A percentile compares a stretch with the other conserved stretches of the same genome.
Conservation (phyloP, 2,329 filamentous ascomycete species). For the Xylariaceae sp. region DNA sequence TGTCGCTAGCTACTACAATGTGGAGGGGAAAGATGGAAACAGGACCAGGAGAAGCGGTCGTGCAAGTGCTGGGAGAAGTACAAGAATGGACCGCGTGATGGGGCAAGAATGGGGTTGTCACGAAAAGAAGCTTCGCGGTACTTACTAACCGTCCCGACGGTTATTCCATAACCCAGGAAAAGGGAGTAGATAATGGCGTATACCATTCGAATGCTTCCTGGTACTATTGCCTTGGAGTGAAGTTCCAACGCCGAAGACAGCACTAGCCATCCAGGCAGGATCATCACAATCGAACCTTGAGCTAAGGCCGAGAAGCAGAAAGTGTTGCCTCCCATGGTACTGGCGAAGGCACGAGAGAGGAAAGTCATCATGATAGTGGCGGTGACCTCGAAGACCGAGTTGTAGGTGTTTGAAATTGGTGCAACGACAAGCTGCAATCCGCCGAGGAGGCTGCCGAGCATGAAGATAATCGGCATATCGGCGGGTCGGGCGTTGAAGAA, state of each 20-base stretch:
- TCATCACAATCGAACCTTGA: slow-evolving; percentile 62
- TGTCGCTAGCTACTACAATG: too few relatives aligned
- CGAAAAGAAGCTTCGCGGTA: too few relatives aligned
- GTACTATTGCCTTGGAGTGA: slow-evolving; percentile 60
- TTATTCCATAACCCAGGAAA: slow-evolving; percentile 65
- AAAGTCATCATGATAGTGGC: slow-evolving; percentile 59
- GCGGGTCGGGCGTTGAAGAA: slow-evolving; percentile 73
- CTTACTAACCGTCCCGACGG: slow-evolving; percentile 48
- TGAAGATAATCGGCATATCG: slow-evolving; percentile 69
- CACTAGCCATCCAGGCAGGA: slow-evolving; percentile 55
- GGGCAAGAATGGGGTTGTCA: too few relatives aligned
- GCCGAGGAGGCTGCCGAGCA: slow-evolving; percentile 68
- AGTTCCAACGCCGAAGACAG: slow-evolving; percentile 54
- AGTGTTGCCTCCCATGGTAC: slow-evolving; percentile 47
- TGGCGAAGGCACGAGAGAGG: slow-evolving; percentile 58
- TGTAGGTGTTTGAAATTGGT: slow-evolving; percentile 66
- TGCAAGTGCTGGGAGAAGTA: too few relatives aligned
- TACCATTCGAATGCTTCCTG: slow-evolving; percentile 63
- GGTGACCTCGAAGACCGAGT: slow-evolving; percentile 40
- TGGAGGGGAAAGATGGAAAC: too few relatives aligned
- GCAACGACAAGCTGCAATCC: slow-evolving; percentile 65
- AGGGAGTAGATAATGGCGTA: slow-evolving; percentile 66
- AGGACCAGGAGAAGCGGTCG: too few relatives aligned
- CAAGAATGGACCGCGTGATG: too few relatives aligned
- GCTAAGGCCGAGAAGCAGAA: slow-evolving; percentile 66